Evolutionary conservation across 331 rosid species (phyloP).

Genomic region (Telfairia occidentalis): DNA sequence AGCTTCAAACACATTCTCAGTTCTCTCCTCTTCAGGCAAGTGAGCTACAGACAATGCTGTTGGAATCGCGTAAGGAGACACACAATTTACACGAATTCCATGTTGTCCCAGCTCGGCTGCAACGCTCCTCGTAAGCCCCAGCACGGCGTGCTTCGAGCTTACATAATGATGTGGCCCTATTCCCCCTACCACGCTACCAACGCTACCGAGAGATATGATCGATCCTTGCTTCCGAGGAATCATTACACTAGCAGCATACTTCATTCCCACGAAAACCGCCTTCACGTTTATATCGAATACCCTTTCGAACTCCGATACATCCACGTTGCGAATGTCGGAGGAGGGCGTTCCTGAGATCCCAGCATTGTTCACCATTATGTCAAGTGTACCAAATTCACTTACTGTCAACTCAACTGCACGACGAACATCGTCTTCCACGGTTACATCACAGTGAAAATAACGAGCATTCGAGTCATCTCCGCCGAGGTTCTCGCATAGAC

Average conservation of each 20-base stretch:
- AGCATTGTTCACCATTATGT: constrained; percentile 78
- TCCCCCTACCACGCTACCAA: constrained; percentile 41
- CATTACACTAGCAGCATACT: constrained; percentile 61
- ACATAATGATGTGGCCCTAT: constrained; percentile 57
- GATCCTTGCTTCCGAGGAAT: constrained; percentile 64
- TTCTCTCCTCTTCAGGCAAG: constrained; percentile 56
- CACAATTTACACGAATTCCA: constrained; percentile 83
- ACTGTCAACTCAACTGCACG: constrained; percentile 46
- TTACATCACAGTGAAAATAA: constrained; percentile 58
- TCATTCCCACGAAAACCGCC: constrained; percentile 83
- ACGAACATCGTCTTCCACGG: constrained; percentile 45
- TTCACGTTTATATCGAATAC: constrained; percentile 57
- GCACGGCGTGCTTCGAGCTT: constrained; percentile 66
- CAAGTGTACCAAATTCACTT: constrained; percentile 55
- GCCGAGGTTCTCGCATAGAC: constrained; percentile 36
- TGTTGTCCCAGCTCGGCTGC: constrained; percentile 70
- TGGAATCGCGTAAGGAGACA: constrained; percentile 50
- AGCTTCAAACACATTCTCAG: constrained; percentile 35
- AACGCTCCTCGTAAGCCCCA: constrained; percentile 68
- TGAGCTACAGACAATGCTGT: constrained; percentile 59
- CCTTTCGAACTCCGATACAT: constrained; percentile 58
- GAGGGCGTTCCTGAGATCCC: constrained; percentile 63
- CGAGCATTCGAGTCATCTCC: constrained; percentile 22
- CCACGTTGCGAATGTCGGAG: constrained; percentile 49
- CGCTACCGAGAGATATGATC: constrained; percentile 57